A percentile compares a stretch with the other conserved stretches of the same genome.
phyloP scores from a whole-genome alignment of 2,329 filamentous ascomycete species.

The Cytospora mali region DNA sequence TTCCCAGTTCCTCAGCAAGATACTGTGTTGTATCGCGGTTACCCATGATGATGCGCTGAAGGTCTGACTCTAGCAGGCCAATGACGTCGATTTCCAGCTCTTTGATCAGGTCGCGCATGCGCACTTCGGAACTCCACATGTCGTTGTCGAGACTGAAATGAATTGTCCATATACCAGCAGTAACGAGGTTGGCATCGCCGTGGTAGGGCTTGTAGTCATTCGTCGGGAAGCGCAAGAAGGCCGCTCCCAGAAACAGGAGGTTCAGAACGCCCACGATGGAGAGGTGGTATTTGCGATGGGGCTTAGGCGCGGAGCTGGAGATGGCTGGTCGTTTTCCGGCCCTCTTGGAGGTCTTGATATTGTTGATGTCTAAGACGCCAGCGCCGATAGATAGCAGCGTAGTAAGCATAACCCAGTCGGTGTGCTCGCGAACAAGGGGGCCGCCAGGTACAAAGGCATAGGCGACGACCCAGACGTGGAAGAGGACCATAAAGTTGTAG shows the following conservation, averaged over 20 bases:
- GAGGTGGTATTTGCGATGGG: constrained; percentile 56
- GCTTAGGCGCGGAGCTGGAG: constrained; percentile 30
- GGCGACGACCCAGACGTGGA: constrained; percentile 97
- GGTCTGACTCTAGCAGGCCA: constrained; percentile 89
- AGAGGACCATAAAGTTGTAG: constrained; percentile 94
- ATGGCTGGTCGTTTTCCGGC: constrained; percentile 37
- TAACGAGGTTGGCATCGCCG: constrained; percentile 81
- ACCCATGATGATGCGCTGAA: constrained; percentile 98
- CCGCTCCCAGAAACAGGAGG: constrained; percentile 75
- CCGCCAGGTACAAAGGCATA: constrained; percentile 98
- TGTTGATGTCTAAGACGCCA: constrained; percentile 75
- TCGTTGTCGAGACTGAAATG: constrained; percentile 98
- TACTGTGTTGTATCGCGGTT: constrained; percentile 96
- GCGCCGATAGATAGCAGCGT: constrained; percentile 84
- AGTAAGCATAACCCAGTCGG: constrained; percentile 89
- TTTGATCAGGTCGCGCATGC: constrained; percentile 87
- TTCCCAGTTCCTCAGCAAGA: constrained; percentile 92
- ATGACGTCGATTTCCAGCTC: constrained; percentile 97
- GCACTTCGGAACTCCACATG: constrained; percentile 96
- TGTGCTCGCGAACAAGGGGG: constrained; percentile 87
- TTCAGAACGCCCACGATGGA: constrained; percentile 73
- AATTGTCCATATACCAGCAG: constrained; percentile 97
- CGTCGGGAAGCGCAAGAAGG: constrained; percentile 88
- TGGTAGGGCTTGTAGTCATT: constrained; percentile 94
- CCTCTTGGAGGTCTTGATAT: constrained; percentile 49